Base-by-base conservation (phyloP, 305 asterid genomes). In the Solanum hybrid region DNA sequence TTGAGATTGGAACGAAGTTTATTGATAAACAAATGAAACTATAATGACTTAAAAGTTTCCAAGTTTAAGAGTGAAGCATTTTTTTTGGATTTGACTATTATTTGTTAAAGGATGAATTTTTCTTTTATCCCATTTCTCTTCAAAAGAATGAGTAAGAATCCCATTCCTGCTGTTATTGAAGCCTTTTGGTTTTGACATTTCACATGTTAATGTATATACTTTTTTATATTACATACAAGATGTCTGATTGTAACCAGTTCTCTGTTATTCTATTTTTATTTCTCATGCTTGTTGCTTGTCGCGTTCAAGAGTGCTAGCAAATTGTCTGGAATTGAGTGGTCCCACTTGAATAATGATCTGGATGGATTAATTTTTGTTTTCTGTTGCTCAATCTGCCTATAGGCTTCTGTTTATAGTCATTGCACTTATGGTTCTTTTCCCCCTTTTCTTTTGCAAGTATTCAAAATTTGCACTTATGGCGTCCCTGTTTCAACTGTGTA, bases 401-500 rank as follows among this genome's bases (percentile, higher is more conserved):
- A 81, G 69, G 86, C 36, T 26, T 42, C 64, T 37, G 64, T 79
- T 51, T 51, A 32, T 60, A 31, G 22, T 32, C 88, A 56, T 60
- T 22, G 34, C 45, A 32, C 76, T 56, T 56, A 4, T 51, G 42
- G 75, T 84, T 56, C 45, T 10, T 56, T 60, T 56, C 51, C 51
- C 11, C 76, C 24, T 85, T 56, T 85, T 56, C 9, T 60, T 26
- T 85, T 56, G 76, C 87, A 56, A 85, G 88, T 85, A 32, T 60
- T 85, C 32, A 22, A 7, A 84, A 60, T 56, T 56, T 56, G 71
- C 31, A 60, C 77, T 85, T 60, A 85, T 56, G 66, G 45, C 34
- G 24, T 60, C n/a, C 0, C 45, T 85, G n/a, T 32, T 32, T 60
- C 32, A 85, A 56, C 77, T 60, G 34, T 85, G 32, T 60, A 96